Evolutionary conservation across 345 rosid genomes (phyloP).

Genomic region (Crucihimalaya himalaica): DNA sequence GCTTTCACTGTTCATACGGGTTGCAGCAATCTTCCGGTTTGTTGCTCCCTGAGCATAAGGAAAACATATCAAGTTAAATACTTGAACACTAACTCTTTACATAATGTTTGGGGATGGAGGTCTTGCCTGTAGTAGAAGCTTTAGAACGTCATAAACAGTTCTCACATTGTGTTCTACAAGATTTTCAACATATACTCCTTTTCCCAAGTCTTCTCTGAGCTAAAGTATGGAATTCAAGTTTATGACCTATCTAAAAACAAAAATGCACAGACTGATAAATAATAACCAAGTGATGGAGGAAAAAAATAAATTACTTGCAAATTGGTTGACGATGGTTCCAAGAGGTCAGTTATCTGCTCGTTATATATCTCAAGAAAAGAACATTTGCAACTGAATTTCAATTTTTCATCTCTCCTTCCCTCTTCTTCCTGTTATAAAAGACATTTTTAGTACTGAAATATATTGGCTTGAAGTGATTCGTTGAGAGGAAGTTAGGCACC

Average conservation of each 20-base stretch:
- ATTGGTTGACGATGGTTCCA: conserved; percentile 87
- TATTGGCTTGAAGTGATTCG: background rate
- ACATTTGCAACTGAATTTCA: conserved; percentile 83
- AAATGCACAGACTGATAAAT: background rate
- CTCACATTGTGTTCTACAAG: conserved; percentile 70
- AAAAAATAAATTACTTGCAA: conserved; percentile 61
- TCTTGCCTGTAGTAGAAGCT: conserved; percentile 72
- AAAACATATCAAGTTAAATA: conserved; percentile 14
- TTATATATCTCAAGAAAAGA: conserved; percentile 94
- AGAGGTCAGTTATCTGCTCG: conserved; percentile 88
- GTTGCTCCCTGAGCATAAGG: conserved; percentile 66
- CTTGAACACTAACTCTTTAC: conserved; percentile 25
- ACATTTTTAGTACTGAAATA: background rate
- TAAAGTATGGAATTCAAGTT: conserved; percentile 45
- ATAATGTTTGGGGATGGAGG: conserved; percentile 21
- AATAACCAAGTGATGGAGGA: conserved; percentile 17
- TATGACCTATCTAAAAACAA: conserved; percentile 32
- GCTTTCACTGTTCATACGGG: conserved; percentile 93
- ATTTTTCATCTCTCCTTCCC: conserved; percentile 68
- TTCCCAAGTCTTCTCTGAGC: conserved; percentile 92
- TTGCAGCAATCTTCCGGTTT: conserved; percentile 86
- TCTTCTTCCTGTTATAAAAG: conserved; percentile 71
- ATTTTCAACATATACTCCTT: conserved; percentile 89
- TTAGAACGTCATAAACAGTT: conserved; percentile 70
- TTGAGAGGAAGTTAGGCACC: background rate